phyloP scores from a whole-genome alignment of 2,329 filamentous ascomycete species.

The Nannizziopsis arthrosporioides region DNA sequence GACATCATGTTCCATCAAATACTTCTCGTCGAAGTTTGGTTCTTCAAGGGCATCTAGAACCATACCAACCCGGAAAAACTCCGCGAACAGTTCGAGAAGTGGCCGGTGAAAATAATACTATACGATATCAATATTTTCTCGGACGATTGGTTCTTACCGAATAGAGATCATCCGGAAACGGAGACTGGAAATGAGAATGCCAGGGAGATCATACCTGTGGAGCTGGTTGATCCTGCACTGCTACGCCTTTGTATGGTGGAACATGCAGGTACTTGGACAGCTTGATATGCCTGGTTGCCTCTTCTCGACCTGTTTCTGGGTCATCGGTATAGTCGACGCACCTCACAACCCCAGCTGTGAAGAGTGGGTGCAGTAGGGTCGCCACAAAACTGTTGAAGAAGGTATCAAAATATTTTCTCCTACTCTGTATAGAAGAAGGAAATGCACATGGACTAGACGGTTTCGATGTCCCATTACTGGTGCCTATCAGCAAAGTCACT shows the following conservation, averaged over 20 bases:
- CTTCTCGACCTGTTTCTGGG: conserved; percentile 27
- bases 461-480: too few species aligned
- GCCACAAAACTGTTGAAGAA: conserved; percentile 32
- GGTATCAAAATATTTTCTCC: not conserved
- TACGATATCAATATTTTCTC: not conserved
- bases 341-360: conserved; percentile 35
- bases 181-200: not conserved
- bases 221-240: conserved; percentile 26
- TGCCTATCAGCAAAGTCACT: conserved; percentile 13
- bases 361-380: conserved; percentile 41
- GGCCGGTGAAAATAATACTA: conserved; percentile 36
- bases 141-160: not conserved
- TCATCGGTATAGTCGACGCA: conserved; percentile 32
- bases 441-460: not conserved
- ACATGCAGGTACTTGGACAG: conserved; percentile 36
- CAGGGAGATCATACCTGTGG: conserved; percentile 24
- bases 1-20: conserved; percentile 6
- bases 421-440: not conserved
- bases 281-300: conserved; percentile 28
- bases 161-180: not conserved
- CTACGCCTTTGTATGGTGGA: conserved; percentile 30
- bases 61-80: conserved; percentile 35
- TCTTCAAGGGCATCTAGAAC: conserved; percentile 40
- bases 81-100: conserved; percentile 35
- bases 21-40: conserved; percentile 33